Percentiles rank a stretch among this genome's conserved stretches.
These are phyloP conservation scores for Trametes villosa DNA, from an alignment of 768 basidiomycete species.

Conservation along the genomic window DNA sequence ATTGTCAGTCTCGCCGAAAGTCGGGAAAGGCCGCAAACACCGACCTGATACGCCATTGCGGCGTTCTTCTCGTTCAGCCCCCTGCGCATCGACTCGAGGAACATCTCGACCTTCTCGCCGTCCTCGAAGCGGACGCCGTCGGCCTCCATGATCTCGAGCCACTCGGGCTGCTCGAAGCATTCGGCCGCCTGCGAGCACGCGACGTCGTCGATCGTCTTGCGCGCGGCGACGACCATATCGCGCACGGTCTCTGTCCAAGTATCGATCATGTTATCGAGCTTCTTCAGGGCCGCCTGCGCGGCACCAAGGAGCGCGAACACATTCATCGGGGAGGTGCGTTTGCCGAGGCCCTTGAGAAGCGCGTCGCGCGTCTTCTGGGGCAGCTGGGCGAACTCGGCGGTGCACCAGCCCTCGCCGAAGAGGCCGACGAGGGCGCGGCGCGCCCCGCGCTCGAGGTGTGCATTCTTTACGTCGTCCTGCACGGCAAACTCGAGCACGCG, in stretches of 20 bases:
- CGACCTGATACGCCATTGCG: conserved; percentile 75
- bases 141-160: conserved; percentile 73
- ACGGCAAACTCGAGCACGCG: conserved; percentile 84
- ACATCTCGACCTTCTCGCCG: conserved; percentile 75
- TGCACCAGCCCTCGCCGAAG: conserved; percentile 91
- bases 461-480: conserved; percentile 76
- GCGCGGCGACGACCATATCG: conserved; percentile 68
- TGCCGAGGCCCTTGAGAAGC: conserved; percentile 74
- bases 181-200: conserved; percentile 61
- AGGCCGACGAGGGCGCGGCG: conserved; percentile 78
- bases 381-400: conserved; percentile 75
- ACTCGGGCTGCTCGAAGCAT: conserved; percentile 71
- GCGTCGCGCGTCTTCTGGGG: conserved; percentile 65
- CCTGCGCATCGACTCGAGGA: conserved; percentile 66
- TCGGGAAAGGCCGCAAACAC: conserved; percentile 17
- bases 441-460: conserved; percentile 69
- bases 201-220: conserved; percentile 65
- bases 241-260: conserved; percentile 70
- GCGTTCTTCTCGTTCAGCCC: conserved; percentile 70
- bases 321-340: conserved; percentile 67
- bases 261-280: conserved; percentile 61
- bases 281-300: conserved; percentile 61
- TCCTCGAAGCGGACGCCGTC: conserved; percentile 80
- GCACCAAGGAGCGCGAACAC: conserved; percentile 72
- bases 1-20: neutral